Percentiles rank a stretch among this genome's conserved stretches.
Conservation (phyloP, 305 asterid genomes). For the Ajuga reptans region DNA sequence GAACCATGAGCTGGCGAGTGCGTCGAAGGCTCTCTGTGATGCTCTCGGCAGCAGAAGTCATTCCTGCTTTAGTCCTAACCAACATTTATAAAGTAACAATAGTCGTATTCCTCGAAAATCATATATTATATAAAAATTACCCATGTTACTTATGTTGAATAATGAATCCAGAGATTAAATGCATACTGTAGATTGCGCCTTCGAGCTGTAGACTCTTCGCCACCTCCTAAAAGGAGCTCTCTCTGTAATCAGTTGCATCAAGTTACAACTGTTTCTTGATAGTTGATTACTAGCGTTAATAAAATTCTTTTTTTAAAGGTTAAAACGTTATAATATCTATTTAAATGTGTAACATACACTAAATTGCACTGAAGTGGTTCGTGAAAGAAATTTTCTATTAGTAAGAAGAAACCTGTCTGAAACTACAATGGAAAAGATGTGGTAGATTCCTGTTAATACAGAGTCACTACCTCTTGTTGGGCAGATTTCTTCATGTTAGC, state of each 20-base stretch:
- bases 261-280: constrained; percentile 10
- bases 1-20: constrained; percentile 94
- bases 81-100: neutral
- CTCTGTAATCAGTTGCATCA: constrained; percentile 45
- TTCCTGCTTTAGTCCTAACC: constrained; percentile 83
- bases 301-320: neutral
- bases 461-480: constrained; percentile 64
- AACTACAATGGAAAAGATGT: neutral
- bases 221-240: constrained; percentile 93
- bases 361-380: neutral
- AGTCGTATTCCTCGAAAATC: constrained; percentile 9
- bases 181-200: constrained; percentile 81
- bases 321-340: neutral
- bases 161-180: neutral
- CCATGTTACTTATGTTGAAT: neutral
- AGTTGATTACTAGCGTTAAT: neutral
- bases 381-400: neutral
- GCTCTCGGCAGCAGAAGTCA: constrained; percentile 97
- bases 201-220: constrained; percentile 86
- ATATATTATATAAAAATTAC: neutral
- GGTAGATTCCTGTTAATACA: constrained; percentile 11
- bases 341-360: neutral
- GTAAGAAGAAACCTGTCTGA: neutral
- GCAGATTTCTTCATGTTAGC: constrained; percentile 73
- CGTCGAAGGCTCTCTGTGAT: constrained; percentile 92